Evolutionary conservation across 2,329 filamentous ascomycete genomes (phyloP), one percentile per base, ranked within the genome.

Genomic region (Penicillium sp.): DNA sequence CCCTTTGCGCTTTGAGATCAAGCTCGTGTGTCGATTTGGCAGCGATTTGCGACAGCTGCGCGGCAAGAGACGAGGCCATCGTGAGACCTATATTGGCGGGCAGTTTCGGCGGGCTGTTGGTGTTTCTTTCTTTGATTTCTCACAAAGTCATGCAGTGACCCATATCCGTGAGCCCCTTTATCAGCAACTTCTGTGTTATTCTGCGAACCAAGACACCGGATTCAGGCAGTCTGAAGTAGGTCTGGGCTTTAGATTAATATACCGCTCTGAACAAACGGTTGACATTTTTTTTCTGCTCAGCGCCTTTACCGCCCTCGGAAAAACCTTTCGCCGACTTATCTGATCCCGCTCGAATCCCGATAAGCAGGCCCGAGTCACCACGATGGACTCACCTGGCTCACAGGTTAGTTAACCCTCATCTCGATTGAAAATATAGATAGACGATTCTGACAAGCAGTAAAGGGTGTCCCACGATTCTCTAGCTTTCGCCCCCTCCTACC

Each of bases 31-130:
- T 95, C 63, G 89, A 95, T 65, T 88, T 88, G 59, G 87, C 85
- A 61, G 91, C 89, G 67, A 99, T 91, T 68, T 89, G 84, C 77
- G 91, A 89, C 76, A 99, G 78, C 80, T 99, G 95, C 76, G 89
- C 84, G 73, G 92, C 88, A 61, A 99, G 86, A 67, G 89, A 86
- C 53, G 90, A 89, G 63, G 86, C 80, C 89, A 95, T 95, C 50
- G 50, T 71, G 64, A 53, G 49, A 39, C 48, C 48, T 41, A 49
- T 54, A 56, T 56, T 54, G 29, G 28, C 29, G 41, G 19, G 22
- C 19, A n/a, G n/a, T 54, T 57, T 56, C 54, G 29, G 28, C 29
- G 41, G 19, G 22, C 19, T 49, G 34, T 44, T 34, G 19, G 28
- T 45, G 37, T 3, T 29, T 39, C 16, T 36, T 25, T 29, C 14